Conservation (phyloP, 805 yeast species). For the Monosporozyma yasuniensis region DNA sequence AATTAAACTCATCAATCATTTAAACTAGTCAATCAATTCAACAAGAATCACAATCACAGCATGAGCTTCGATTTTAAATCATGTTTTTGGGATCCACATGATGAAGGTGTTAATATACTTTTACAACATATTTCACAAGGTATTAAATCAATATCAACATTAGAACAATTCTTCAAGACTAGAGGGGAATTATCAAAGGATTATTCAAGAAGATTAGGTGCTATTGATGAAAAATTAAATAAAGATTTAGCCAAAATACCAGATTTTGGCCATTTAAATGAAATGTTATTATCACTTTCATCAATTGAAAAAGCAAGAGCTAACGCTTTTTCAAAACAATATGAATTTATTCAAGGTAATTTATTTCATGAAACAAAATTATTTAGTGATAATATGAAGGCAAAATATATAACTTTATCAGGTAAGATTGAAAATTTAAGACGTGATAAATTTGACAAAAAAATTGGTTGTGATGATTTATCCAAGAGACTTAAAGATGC, state of each 20-base stretch:
- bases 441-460: conserved; percentile 22
- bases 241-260: conserved; percentile 17
- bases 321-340: conserved; percentile 26
- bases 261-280: conserved; percentile 25
- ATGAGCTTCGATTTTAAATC: conserved; percentile 25
- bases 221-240: conserved; percentile 22
- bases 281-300: conserved; percentile 12
- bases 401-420: conserved; percentile 22
- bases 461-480: conserved; percentile 24
- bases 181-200: conserved; percentile 27
- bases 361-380: conserved; percentile 19
- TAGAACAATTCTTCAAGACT: conserved; percentile 24
- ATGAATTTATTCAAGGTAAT: conserved; percentile 22
- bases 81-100: conserved; percentile 31
- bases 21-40: not conserved
- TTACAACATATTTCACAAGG: conserved; percentile 24
- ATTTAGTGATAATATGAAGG: conserved; percentile 20
- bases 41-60: not conserved
- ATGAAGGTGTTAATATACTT: conserved; percentile 25
- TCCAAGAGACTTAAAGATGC: conserved; percentile 22
- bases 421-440: conserved; percentile 26
- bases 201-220: conserved; percentile 28
- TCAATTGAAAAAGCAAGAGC: conserved; percentile 21
- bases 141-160: conserved; percentile 19
- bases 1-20: too few species aligned